Evolutionary conservation across 2,329 filamentous ascomycete genomes (phyloP).

Genomic region (Diatrype stigma): DNA sequence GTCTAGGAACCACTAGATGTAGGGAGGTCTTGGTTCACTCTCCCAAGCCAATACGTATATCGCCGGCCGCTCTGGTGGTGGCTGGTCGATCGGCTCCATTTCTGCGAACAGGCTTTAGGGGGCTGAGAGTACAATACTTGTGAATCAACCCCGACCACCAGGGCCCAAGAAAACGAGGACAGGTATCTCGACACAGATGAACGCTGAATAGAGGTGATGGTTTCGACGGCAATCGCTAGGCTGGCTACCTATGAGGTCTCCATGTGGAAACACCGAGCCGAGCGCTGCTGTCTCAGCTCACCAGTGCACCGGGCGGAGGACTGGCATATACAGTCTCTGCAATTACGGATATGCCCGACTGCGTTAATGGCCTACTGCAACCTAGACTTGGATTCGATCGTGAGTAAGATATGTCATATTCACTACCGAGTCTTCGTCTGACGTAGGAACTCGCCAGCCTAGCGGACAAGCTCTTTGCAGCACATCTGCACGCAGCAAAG

Average conservation of each 20-base stretch:
- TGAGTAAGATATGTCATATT: slow-evolving; percentile 75
- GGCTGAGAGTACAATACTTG: no score
- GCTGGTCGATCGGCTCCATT: slow-evolving; percentile 71
- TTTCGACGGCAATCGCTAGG: slow-evolving; percentile 53
- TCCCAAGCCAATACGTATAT: slow-evolving; percentile 69
- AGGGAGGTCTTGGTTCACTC: slow-evolving; percentile 63
- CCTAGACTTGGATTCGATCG: slow-evolving; percentile 72
- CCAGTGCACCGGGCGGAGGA: slow-evolving; percentile 63
- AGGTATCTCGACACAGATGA: slow-evolving; percentile 35
- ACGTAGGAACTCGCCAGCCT: slow-evolving; percentile 66
- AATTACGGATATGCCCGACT: slow-evolving; percentile 60
- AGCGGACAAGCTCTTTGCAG: slow-evolving; percentile 72
- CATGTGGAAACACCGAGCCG: slow-evolving; percentile 72
- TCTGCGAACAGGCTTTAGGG: slow-evolving; percentile 76
- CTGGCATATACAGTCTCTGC: slow-evolving; percentile 71
- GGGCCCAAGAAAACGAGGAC: no score
- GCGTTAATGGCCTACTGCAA: no score
- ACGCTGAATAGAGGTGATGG: slow-evolving; percentile 62
- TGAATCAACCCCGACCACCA: no score
- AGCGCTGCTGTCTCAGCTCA: slow-evolving; percentile 65
- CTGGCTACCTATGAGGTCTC: slow-evolving; percentile 61
- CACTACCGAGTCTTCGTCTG: slow-evolving; percentile 72
- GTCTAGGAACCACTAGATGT: slow-evolving; percentile 53
- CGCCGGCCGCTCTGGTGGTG: no score
- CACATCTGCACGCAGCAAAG: slow-evolving; percentile 64